Conservation (phyloP, 2,329 filamentous ascomycete species). For the Alternaria panax region DNA sequence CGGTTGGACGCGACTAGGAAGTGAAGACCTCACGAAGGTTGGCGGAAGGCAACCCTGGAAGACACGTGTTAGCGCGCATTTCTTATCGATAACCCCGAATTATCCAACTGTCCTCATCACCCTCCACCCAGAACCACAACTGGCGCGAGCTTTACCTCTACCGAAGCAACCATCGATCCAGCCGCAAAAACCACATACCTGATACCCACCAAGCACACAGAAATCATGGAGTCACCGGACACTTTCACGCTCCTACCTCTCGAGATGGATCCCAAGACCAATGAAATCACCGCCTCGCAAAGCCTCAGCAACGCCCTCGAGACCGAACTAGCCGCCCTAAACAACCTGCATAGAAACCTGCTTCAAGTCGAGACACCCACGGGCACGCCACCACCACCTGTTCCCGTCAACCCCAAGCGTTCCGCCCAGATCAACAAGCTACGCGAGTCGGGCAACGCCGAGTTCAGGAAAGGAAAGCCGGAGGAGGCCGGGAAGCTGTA, state of each 20-base stretch:
- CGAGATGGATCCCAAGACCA: constrained; percentile 80
- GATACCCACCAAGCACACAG: not conserved
- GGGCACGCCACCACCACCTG: constrained; percentile 78
- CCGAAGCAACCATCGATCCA: not conserved
- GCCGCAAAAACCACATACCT: not conserved
- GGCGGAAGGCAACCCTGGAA: not conserved
- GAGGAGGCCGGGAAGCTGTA: constrained; percentile 82
- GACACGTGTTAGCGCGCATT: constrained; percentile 18
- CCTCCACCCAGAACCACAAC: constrained; percentile 7
- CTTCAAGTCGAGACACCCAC: constrained; percentile 69
- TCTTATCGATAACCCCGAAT: constrained; percentile 31
- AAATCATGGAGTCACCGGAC: constrained; percentile 55
- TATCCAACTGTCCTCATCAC: constrained; percentile 35
- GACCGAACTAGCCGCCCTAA: constrained; percentile 71
- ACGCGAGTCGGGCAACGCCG: constrained; percentile 82
- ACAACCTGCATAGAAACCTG: constrained; percentile 78
- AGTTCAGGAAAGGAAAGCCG: constrained; percentile 80
- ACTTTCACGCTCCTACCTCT: constrained; percentile 85
- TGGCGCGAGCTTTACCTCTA: not conserved
- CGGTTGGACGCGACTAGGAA: not conserved
- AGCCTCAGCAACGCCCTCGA: constrained; percentile 48
- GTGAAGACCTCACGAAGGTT: no score
- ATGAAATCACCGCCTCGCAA: constrained; percentile 67
- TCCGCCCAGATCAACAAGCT: constrained; percentile 87
- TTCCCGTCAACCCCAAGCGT: constrained; percentile 93